phyloP scores from a whole-genome alignment of 2,329 filamentous ascomycete genomes.

The Epichloe uncinata region DNA sequence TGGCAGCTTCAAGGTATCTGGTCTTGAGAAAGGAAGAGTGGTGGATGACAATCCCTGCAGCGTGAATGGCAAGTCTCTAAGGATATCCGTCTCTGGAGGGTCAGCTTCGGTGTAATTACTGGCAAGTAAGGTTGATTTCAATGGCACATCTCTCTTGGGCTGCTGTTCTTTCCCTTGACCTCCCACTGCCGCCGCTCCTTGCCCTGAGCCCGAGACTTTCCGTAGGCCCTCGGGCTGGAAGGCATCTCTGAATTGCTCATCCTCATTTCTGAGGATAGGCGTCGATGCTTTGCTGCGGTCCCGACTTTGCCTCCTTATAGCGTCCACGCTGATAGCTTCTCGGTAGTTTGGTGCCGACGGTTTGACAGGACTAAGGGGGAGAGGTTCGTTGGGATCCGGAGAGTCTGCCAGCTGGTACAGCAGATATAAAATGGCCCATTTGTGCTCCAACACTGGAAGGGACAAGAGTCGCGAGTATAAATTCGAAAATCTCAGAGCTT shows the following conservation, averaged over 20 bases:
- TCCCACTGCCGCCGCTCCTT: slow-evolving; percentile 14
- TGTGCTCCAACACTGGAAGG: slow-evolving; percentile 85
- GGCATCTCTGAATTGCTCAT: slow-evolving; percentile 37
- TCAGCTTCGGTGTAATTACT: slow-evolving; percentile 43
- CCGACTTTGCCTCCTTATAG: slow-evolving; percentile 23
- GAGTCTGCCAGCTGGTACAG: slow-evolving; percentile 71
- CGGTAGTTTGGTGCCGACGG: slow-evolving; percentile 25
- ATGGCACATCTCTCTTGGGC: slow-evolving; percentile 34
- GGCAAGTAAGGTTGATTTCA: slow-evolving; percentile 44
- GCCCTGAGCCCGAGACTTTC: slow-evolving; percentile 28
- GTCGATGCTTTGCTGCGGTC: slow-evolving; percentile 25
- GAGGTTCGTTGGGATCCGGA: slow-evolving; percentile 39
- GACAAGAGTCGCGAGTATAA: slow-evolving; percentile 79
- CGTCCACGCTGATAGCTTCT: slow-evolving; percentile 23
- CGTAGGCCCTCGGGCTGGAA: slow-evolving; percentile 40
- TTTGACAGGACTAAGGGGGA: slow-evolving; percentile 30
- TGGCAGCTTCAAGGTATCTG: slow-evolving; percentile 62
- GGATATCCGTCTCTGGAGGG: slow-evolving; percentile 51
- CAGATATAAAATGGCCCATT: slow-evolving; percentile 93
- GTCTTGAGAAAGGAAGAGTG: slow-evolving; percentile 61
- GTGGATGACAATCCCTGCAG: slow-evolving; percentile 84
- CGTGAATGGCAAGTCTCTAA: slow-evolving; percentile 81
- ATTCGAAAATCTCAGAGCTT: slow-evolving; percentile 77
- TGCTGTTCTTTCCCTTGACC: slow-evolving; percentile 18
- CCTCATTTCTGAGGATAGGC: slow-evolving; percentile 27